These are phyloP conservation scores for Myxozyma lipomycoides DNA, from an alignment of 805 yeast genomes.

Conservation along the genomic window DNA sequence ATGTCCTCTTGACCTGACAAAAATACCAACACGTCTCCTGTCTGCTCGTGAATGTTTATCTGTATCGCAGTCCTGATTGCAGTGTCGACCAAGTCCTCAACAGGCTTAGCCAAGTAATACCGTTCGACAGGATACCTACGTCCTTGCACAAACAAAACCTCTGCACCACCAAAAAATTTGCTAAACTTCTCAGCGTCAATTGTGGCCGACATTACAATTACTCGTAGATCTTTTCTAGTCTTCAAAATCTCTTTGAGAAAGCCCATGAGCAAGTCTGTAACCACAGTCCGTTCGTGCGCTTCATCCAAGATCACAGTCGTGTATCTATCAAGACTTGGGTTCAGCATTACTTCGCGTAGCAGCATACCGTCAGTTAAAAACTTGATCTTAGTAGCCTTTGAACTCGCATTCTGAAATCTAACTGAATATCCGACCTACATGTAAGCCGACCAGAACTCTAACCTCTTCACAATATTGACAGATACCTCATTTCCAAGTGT, in stretches of 20 bases:
- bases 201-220: conserved; percentile 95
- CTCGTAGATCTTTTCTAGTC: conserved; percentile 54
- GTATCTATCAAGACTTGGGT: conserved; percentile 59
- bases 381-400: conserved; percentile 62
- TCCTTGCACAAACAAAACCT: conserved; percentile 86
- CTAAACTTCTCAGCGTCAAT: conserved; percentile 85
- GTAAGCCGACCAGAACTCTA: too few species aligned
- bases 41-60: conserved; percentile 70
- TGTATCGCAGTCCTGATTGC: conserved; percentile 71
- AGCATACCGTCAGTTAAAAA: conserved; percentile 98
- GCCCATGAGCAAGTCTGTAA: conserved; percentile 87
- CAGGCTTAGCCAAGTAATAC: conserved; percentile 56
- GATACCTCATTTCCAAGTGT: conserved; percentile 62
- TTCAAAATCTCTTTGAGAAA: conserved; percentile 63
- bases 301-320: conserved; percentile 83
- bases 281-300: conserved; percentile 93
- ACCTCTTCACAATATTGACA: too few species aligned
- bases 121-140: conserved; percentile 80
- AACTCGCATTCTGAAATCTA: conserved; percentile 72
- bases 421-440: conserved; percentile 77
- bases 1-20: conserved; percentile 97
- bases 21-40: conserved; percentile 89
- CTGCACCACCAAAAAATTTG: conserved; percentile 66
- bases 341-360: conserved; percentile 81
- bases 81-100: conserved; percentile 81